These are phyloP conservation scores for Metschnikowia colocasiae DNA, from an alignment of 805 yeast species.

Conservation along the genomic window DNA sequence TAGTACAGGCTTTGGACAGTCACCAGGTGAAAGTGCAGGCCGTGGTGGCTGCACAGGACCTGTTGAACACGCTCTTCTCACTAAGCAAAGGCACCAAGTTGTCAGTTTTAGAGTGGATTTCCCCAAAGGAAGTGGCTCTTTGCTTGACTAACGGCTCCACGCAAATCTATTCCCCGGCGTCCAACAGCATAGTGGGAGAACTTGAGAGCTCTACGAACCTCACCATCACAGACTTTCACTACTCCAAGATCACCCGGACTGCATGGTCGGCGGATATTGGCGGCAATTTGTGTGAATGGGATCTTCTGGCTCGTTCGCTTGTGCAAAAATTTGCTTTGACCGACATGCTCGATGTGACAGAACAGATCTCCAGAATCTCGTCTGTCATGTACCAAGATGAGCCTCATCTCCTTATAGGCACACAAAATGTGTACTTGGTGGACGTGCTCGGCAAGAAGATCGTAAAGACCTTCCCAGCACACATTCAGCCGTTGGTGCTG, in stretches of 20 bases:
- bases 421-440: slow-evolving; percentile 60
- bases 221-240: slow-evolving; percentile 50
- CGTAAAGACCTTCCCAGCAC: slow-evolving; percentile 65
- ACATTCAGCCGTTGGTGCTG: slow-evolving; percentile 61
- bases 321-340: slow-evolving; percentile 41
- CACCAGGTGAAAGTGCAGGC: slow-evolving; percentile 67
- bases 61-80: slow-evolving; percentile 46
- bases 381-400: slow-evolving; percentile 27
- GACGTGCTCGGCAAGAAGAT: slow-evolving; percentile 39
- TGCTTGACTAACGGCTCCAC: slow-evolving; percentile 65
- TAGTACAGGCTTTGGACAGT: slow-evolving; percentile 62
- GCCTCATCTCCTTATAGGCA: slow-evolving; percentile 55
- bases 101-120: slow-evolving; percentile 54
- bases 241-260: slow-evolving; percentile 37
- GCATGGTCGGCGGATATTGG: slow-evolving; percentile 59
- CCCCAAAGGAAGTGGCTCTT: slow-evolving; percentile 47
- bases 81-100: slow-evolving; percentile 50
- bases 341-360: slow-evolving; percentile 31
- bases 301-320: slow-evolving; percentile 42
- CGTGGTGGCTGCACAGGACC: slow-evolving; percentile 37
- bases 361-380: slow-evolving; percentile 30
- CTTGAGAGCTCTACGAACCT: slow-evolving; percentile 44
- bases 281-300: slow-evolving; percentile 63
- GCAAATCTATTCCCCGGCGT: slow-evolving; percentile 63
- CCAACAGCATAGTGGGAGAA: slow-evolving; percentile 53